A percentile compares a stretch with the other conserved stretches of the same genome.
phyloP scores from a whole-genome alignment of 139 green algal genomes.

The Picochlorum sp. region DNA sequence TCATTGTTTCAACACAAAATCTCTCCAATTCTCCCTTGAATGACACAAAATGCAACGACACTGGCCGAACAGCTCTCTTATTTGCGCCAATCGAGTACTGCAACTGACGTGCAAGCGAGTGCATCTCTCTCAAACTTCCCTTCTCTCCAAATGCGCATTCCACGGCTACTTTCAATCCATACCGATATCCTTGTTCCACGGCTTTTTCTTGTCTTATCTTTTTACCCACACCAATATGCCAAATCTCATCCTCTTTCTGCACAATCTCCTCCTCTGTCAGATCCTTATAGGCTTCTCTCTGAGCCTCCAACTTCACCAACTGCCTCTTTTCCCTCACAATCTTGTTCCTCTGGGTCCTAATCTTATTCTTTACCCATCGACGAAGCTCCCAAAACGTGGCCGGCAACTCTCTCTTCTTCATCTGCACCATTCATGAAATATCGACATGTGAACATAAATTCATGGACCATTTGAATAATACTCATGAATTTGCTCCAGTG shows the following conservation, averaged over 20 bases:
- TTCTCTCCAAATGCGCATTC: conserved; percentile 19
- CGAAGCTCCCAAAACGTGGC: conserved; percentile 21
- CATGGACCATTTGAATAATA: too few species aligned
- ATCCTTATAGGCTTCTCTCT: background rate
- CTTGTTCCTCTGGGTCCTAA: conserved; percentile 11
- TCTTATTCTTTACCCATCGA: conserved; percentile 5
- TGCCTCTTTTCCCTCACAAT: background rate
- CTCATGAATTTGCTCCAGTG: too few species aligned
- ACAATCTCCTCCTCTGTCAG: conserved; percentile 4
- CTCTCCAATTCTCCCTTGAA: background rate
- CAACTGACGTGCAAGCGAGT: conserved; percentile 20
- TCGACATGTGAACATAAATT: too few species aligned
- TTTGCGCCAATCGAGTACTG: conserved; percentile 5
- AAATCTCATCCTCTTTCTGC: background rate
- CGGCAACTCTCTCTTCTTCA: conserved; percentile 13
- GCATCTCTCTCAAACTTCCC: conserved; percentile 13
- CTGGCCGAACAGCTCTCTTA: background rate
- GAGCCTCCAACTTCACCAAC: conserved; percentile 4
- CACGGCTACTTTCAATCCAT: conserved; percentile 2
- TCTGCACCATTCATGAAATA: background rate
- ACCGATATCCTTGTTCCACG: background rate
- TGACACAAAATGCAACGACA: background rate
- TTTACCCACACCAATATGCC: background rate
- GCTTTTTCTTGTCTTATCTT: background rate
- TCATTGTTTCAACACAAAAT: background rate